A percentile compares a stretch with the other conserved stretches of the same genome.
Conservation (phyloP, 2,329 filamentous ascomycete species). For the Trichoderma aggressivum region DNA sequence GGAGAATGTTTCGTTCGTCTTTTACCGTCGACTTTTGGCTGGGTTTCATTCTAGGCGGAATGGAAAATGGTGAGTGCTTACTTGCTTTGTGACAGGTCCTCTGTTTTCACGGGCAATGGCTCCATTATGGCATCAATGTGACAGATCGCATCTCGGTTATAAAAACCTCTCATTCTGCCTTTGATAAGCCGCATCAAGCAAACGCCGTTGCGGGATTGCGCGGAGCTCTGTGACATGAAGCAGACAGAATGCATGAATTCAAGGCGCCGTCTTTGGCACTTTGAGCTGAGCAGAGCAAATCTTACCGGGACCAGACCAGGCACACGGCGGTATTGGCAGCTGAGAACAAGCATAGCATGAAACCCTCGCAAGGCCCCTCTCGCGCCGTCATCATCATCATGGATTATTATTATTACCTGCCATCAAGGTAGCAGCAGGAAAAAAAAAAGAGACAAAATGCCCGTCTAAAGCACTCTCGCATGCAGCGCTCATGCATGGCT, state of each 20-base stretch:
- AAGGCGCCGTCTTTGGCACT: not conserved
- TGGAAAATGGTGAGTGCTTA: not conserved
- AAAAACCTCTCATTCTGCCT: not conserved
- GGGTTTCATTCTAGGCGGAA: not conserved
- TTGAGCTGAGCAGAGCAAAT: not conserved
- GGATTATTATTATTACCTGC: not conserved
- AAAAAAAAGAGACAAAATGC: not conserved
- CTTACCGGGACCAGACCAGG: not conserved
- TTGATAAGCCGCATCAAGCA: not conserved
- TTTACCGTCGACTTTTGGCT: not conserved
- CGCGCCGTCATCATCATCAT: not conserved
- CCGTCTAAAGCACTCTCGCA: conserved; percentile 1
- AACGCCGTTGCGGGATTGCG: not conserved
- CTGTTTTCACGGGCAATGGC: not conserved
- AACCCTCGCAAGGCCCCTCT: not conserved
- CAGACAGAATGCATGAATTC: not conserved
- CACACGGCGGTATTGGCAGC: not conserved
- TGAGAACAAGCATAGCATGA: not conserved
- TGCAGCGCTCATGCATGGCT: conserved; percentile 12
- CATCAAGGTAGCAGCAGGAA: not conserved
- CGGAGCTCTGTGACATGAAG: not conserved
- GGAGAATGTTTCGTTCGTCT: not conserved
- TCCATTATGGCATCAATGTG: conserved; percentile 9
- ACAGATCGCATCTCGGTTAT: conserved; percentile 7
- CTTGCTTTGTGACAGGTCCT: not conserved